These are phyloP conservation scores for Fusarium virguliforme DNA, from an alignment of 2,329 filamentous ascomycete species.

Conservation along the genomic window DNA sequence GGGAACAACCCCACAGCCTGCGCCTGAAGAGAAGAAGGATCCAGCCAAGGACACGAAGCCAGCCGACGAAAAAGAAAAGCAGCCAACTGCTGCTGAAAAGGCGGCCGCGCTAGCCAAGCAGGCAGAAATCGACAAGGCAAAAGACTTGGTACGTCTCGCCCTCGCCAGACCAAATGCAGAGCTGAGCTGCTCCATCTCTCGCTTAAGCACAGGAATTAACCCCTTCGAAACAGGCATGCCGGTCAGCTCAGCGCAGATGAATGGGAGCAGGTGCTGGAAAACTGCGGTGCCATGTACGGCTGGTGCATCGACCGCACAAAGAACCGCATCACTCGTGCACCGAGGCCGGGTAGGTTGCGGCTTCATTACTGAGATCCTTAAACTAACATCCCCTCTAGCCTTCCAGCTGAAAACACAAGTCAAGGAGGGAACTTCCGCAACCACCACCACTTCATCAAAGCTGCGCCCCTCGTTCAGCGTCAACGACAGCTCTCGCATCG, in stretches of 20 bases:
- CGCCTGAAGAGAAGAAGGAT: not conserved
- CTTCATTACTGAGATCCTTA: not conserved
- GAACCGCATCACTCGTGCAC: slow-evolving; percentile 1
- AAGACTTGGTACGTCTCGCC: not conserved
- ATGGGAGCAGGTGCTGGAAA: not conserved
- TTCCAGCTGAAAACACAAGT: not conserved
- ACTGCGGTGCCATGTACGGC: slow-evolving; percentile 7
- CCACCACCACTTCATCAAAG: not conserved
- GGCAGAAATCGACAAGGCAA: not conserved
- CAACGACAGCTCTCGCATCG: slow-evolving; percentile 9
- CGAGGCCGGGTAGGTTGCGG: not conserved
- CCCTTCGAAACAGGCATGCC: not conserved
- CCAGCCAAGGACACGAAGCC: not conserved
- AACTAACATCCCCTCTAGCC: not conserved
- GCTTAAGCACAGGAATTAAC: not conserved
- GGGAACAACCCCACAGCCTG: not conserved
- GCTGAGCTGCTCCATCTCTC: not conserved
- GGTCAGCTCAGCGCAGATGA: not conserved
- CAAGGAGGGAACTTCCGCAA: not conserved
- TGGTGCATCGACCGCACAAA: slow-evolving; percentile 3
- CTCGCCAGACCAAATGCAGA: not conserved
- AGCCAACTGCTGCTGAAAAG: not conserved
- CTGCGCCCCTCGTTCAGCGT: not conserved
- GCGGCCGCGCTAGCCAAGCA: not conserved
- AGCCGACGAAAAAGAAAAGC: not conserved